These are phyloP conservation scores for Phytophthora rubi DNA, from an alignment of 352 stramenopile genomes.

Conservation along the genomic window DNA sequence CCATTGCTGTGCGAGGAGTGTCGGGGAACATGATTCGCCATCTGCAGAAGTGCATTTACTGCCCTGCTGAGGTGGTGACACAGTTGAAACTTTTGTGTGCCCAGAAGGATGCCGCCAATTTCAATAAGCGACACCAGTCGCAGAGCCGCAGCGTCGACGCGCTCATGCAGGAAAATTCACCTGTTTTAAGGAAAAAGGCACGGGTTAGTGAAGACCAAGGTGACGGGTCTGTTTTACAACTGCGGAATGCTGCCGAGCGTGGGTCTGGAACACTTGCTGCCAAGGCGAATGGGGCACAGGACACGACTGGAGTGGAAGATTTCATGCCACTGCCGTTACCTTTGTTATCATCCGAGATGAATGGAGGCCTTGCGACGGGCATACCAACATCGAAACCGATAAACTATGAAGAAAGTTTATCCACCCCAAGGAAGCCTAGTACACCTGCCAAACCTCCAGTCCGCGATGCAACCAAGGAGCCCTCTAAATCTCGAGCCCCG, in stretches of 20 bases:
- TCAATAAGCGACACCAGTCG: slow-evolving; percentile 71
- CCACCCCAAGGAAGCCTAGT: slow-evolving; percentile 17
- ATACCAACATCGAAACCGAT: slow-evolving; percentile 24
- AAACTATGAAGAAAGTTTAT: slow-evolving; percentile 8
- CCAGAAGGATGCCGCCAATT: slow-evolving; percentile 74
- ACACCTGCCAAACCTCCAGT: slow-evolving; percentile 3
- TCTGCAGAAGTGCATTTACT: slow-evolving; percentile 82
- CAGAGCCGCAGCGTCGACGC: slow-evolving; percentile 46
- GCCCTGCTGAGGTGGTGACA: slow-evolving; percentile 66
- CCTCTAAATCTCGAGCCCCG: slow-evolving; percentile 1
- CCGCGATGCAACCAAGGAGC: slow-evolving; percentile 4
- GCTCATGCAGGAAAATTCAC: slow-evolving; percentile 38
- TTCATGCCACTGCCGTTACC: slow-evolving; percentile 60
- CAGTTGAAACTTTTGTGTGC: slow-evolving; percentile 72
- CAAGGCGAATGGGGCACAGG: slow-evolving; percentile 14
- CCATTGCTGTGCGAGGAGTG: slow-evolving; percentile 62
- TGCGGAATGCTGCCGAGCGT: slow-evolving; percentile 4
- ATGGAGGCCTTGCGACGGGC: slow-evolving; percentile 11
- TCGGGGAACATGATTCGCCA: slow-evolving; percentile 88
- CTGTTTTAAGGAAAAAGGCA: slow-evolving; percentile 38
- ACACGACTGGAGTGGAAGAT: slow-evolving; percentile 36
- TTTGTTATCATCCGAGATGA: slow-evolving; percentile 40
- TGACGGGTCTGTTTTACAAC: slow-evolving; percentile 2
- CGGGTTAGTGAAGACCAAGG: slow-evolving; percentile 19
- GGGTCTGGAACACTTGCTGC: background rate